Evolutionary conservation across 129 eudicot species (phyloP), one percentile per base, ranked within the genome.

Genomic region (Heracleum sosnowskyi): DNA sequence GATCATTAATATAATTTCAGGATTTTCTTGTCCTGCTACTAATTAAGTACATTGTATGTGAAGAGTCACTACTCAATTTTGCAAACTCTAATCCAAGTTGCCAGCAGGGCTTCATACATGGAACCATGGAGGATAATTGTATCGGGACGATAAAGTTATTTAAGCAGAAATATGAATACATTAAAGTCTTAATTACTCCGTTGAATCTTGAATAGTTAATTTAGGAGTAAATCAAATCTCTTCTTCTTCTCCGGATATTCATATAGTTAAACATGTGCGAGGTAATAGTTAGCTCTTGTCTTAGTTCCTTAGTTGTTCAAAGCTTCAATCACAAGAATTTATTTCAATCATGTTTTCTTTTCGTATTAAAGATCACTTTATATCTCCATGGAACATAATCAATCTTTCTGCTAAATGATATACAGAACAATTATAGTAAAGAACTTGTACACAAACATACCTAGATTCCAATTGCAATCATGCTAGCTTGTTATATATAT

Each of bases 31-130:
- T 60, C 68, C n/a, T 69, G 7, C 45, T 34, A 34, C 68, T 34
- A 35, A 69, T 40, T 24, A n/a, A 72, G 51, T 72, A 41, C 75
- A 72, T 40, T 72, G 53, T n/a, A 72, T 72, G 45, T 72, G 76
- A 72, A 24, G 76, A 72, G 76, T 72, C 11, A 1, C 34, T n/a
- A 15, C 29, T 40, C 76, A 72, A 40, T 40, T 72, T 72, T 72
- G 76, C 76, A 39, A 71, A 33, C 74, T 13, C 74, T 15, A 36
- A 4, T 69, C 11, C 17, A 60, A 60, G 16, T 60, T 2, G 68
- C 68, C 68, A 34, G 68, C 68, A n/a, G 68, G 33, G 68, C n/a
- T 26, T 60, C 68, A 11, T 60, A 10, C 68, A 60, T 26, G 33
- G 68, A 60, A n/a, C 68, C 28, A 60, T 60, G 34, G 33, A n/a